Evolutionary conservation across 805 yeast species (phyloP), one percentile per base, ranked within the genome.

Genomic region (Suhomyces sp.): DNA sequence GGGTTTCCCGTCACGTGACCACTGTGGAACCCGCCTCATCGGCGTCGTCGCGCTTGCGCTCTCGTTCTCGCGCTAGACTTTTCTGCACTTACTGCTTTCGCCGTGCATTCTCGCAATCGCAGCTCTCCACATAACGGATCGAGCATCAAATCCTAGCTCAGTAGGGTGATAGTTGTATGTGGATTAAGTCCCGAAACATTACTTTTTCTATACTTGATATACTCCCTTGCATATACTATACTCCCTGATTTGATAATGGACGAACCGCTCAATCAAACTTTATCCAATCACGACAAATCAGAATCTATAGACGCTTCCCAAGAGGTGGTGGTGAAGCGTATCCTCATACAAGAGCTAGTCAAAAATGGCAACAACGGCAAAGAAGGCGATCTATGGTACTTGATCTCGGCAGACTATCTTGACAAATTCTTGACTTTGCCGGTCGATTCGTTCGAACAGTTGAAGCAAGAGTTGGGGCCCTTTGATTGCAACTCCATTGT

Each of bases 361-460:
- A 51, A 53, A 41, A 44, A 44, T 6, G 52, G 53, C 22, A 54
- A 56, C 50, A 45, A 36, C 27, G 63, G 63, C 38, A 54, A 68
- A 27, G 83, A 81, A 54, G 87, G 86, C 6, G 81, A 77, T 47
- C 64, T 62, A 31, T 77, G 79, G 60, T 81, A 69, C 58, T 70
- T 81, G 24, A 72, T 84, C 9, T 81, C 87, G 1, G 65, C 69
- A 12, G 65, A 58, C 0, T 84, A 82, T 77, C 66, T 76, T 22
- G 65, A 70, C 40, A 57, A 55, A 4, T 79, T 83, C 52, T 61
- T 80, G 26, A 65, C 70, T 41, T 56, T 64, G 6, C 62, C 69
- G 48, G 67, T 62, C 49, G 54, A 57, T 10, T 58, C 71, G 13
- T 57, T 67, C 26, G 67, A 65, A 2, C 64, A 64, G 7, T 62